These are phyloP conservation scores for grape (Vitis vinifera) DNA, from an alignment of 164 flowering plant genomes.

Conservation along the genomic window DNA sequence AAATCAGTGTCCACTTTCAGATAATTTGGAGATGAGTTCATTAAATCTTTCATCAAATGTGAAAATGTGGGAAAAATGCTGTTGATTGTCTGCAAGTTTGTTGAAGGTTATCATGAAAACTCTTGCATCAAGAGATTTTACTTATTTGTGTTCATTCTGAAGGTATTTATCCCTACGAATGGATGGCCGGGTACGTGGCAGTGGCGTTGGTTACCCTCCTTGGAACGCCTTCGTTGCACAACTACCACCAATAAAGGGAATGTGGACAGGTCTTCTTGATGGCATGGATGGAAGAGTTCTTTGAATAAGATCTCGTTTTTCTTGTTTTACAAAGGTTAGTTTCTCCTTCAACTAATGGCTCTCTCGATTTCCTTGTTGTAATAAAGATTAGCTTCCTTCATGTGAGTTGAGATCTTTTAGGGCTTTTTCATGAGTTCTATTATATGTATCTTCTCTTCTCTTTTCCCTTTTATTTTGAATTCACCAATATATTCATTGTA, in stretches of 20 bases:
- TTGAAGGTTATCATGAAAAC: conserved; percentile 1
- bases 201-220: conserved; percentile 97
- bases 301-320: neutral
- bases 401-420: neutral
- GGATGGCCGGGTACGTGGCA: conserved; percentile 99
- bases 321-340: conserved; percentile 5
- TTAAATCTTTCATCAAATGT: neutral
- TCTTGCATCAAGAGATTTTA: neutral
- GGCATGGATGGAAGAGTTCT: conserved; percentile 96
- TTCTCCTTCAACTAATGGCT: neutral
- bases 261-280: conserved; percentile 93
- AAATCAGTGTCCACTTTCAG: neutral
- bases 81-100: neutral
- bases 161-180: conserved; percentile 88
- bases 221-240: conserved; percentile 97
- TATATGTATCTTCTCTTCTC: no score
- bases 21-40: neutral
- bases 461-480: no score
- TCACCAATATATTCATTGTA: no score
- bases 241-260: conserved; percentile 86
- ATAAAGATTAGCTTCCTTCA: neutral
- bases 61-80: neutral
- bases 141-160: conserved; percentile 14
- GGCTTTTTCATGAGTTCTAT: no score
- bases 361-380: neutral